Evolutionary conservation across 345 rosid species (phyloP).

Genomic region (Isatis tinctoria): DNA sequence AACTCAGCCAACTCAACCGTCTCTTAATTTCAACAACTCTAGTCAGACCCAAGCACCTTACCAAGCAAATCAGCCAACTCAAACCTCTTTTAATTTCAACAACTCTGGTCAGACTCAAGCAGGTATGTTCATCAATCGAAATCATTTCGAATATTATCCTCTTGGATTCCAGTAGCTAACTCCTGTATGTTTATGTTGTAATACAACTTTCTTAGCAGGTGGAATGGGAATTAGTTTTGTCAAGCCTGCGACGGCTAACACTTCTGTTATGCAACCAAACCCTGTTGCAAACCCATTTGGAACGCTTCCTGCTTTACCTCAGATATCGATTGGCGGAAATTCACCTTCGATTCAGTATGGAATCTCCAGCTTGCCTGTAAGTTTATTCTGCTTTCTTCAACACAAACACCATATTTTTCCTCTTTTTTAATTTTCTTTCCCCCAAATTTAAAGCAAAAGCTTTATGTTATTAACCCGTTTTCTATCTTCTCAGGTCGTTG

Average conservation of each 20-base stretch:
- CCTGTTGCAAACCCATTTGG: slow-evolving; percentile 79
- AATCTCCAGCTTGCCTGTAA: slow-evolving; percentile 86
- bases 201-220: slow-evolving; percentile 39
- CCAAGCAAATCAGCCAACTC: background rate
- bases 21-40: slow-evolving; percentile 47
- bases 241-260: slow-evolving; percentile 53
- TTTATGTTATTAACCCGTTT: background rate
- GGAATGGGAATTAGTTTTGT: slow-evolving; percentile 30
- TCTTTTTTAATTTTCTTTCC: background rate
- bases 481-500: slow-evolving; percentile 54
- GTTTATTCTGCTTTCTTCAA: slow-evolving; percentile 11
- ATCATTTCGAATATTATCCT: background rate
- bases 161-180: background rate
- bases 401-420: background rate
- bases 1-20: slow-evolving; percentile 35
- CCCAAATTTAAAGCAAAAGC: background rate
- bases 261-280: slow-evolving; percentile 49
- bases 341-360: slow-evolving; percentile 83
- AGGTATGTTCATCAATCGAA: slow-evolving; percentile 35
- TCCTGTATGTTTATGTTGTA: slow-evolving; percentile 13
- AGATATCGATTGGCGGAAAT: slow-evolving; percentile 74
- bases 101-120: slow-evolving; percentile 54
- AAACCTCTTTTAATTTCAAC: slow-evolving; percentile 38
- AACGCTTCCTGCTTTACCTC: slow-evolving; percentile 87
- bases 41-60: slow-evolving; percentile 44